These are phyloP conservation scores for Puccinia horiana DNA, from an alignment of 1,284 basidiomycete genomes.

Conservation along the genomic window DNA sequence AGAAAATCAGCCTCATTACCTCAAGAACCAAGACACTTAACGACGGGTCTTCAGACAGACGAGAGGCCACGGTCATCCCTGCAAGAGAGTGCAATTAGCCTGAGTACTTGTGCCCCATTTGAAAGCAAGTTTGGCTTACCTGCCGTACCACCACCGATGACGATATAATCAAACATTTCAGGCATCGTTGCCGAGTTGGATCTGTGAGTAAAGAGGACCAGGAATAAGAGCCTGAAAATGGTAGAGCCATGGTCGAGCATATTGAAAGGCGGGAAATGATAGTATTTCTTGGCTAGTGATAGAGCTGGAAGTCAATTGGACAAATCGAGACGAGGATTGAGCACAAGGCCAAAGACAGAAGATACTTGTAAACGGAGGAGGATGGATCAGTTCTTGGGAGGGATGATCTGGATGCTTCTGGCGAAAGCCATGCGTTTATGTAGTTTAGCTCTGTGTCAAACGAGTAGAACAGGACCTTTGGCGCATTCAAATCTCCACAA, in stretches of 20 bases:
- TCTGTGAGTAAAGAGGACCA: not conserved
- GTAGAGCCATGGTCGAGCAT: constrained; percentile 26
- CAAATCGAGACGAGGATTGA: not conserved
- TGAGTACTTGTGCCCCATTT: not conserved
- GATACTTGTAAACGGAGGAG: not conserved
- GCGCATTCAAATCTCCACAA: not conserved
- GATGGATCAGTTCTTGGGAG: not conserved
- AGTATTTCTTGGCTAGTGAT: not conserved
- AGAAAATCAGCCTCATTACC: not conserved
- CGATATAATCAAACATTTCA: constrained; percentile 36
- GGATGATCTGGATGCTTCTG: not conserved
- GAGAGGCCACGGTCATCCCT: constrained; percentile 37
- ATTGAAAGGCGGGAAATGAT: not conserved
- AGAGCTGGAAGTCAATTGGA: not conserved
- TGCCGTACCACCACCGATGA: constrained; percentile 38
- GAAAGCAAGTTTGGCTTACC: not conserved
- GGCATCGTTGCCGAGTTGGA: constrained; percentile 1
- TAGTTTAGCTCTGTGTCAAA: not conserved
- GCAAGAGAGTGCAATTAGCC: not conserved
- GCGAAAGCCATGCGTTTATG: constrained; percentile 1
- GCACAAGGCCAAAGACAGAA: constrained; percentile 7
- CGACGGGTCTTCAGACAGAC: constrained; percentile 32
- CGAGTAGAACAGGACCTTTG: not conserved
- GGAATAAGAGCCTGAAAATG: constrained; percentile 14
- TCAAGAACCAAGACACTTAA: constrained; percentile 36